A percentile compares a stretch with the other conserved stretches of the same genome.
phyloP scores from a whole-genome alignment of 495 filamentous ascomycete genomes.

The Hypoxylon intermedium region DNA sequence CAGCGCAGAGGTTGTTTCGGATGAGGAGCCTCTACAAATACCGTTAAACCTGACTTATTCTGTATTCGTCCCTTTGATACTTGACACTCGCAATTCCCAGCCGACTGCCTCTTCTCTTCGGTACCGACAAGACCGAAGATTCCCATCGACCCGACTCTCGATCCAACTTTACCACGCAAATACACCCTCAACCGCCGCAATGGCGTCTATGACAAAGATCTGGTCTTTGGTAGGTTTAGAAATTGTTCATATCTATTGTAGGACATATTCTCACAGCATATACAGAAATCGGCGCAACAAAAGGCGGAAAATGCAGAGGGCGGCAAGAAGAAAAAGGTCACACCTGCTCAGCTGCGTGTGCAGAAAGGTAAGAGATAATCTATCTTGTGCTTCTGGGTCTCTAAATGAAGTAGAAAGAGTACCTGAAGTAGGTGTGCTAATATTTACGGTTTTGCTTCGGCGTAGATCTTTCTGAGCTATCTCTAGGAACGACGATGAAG shows the following conservation, averaged over 20 bases:
- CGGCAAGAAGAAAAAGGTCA: slow-evolving; percentile 96
- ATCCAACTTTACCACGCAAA: no score
- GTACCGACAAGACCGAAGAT: neutral
- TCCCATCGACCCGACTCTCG: neutral
- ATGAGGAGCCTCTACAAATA: neutral
- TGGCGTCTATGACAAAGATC: slow-evolving; percentile 80
- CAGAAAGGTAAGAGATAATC: slow-evolving; percentile 84
- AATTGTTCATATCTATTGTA: neutral
- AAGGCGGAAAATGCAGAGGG: slow-evolving; percentile 85
- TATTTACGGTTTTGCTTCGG: neutral
- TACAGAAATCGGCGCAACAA: slow-evolving; percentile 92
- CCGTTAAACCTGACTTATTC: neutral
- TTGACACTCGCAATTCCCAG: neutral
- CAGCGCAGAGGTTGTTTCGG: neutral
- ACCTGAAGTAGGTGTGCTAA: no score
- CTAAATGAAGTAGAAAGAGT: no score
- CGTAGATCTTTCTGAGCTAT: slow-evolving; percentile 89
- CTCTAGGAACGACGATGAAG: slow-evolving; percentile 88
- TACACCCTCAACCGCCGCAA: slow-evolving; percentile 59
- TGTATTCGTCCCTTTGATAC: neutral
- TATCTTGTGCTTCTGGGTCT: neutral
- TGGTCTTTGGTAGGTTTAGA: slow-evolving; percentile 87
- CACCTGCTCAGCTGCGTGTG: slow-evolving; percentile 90
- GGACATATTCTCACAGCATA: slow-evolving; percentile 11
- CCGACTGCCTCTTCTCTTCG: neutral